Base-by-base conservation (phyloP, 495 filamentous ascomycete genomes). In the Pseudotulostoma volvatum region DNA sequence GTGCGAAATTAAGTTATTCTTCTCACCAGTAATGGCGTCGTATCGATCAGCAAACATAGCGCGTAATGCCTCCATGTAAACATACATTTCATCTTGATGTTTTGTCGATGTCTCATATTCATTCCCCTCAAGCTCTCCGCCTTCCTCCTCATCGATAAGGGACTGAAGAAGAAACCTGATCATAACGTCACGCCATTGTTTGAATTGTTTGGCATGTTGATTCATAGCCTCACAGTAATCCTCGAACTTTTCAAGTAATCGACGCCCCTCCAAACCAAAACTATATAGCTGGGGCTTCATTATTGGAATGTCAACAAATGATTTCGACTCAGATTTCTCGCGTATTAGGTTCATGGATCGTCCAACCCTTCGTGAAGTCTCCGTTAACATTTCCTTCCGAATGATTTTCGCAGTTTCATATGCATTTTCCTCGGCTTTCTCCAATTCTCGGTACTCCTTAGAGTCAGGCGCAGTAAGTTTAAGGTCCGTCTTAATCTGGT, bases 21-120 rank as follows among this genome's bases (percentile, higher is more conserved):
- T 65, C 41, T 84, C 71, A 0, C 81, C 86, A 8, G 79, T 79
- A 4, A 94, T 55, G 14, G 74, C 67, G 42, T 80, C 74, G 39
- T 84, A 71, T 15, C 85, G 75, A 55, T 95, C 85, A 9, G 81
- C 77, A 36, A 88, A 69, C 39, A 80, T 64, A 0, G 77, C 74
- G 38, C 83, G 66, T 20, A 94, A 60, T 11, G 73, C 78, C 42
- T 84, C 70, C 43, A 87, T 76, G 51, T 87, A 93, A 13, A 80
- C 81, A 58, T 84, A 81, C 25, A 93, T 75, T 44, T 81, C 67
- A 41, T 92, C 85, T 54, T 95, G 87, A 31, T 78, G 67, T 52
- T 81, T 83, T 0, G 81, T 88, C 2, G 87, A 90, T 11, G 78
- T 71, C 43, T 85, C 82, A 44, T 90, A 92, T 53, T 95, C 88